These are phyloP conservation scores for Aureobasidium vineae DNA, from an alignment of 2,329 filamentous ascomycete genomes.

Conservation along the genomic window DNA sequence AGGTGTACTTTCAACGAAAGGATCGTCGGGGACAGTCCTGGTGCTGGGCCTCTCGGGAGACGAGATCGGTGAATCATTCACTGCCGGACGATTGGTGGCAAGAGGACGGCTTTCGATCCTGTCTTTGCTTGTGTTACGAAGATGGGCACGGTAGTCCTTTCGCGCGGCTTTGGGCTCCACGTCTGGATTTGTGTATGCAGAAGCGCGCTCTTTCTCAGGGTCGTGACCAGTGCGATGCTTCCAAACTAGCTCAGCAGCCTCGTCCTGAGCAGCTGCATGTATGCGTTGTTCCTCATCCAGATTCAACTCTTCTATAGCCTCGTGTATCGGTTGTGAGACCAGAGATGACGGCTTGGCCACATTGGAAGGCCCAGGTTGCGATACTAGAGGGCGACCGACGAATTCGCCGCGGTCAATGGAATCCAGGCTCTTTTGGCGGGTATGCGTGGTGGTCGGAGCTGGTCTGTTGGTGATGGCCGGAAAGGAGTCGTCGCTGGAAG, in stretches of 20 bases:
- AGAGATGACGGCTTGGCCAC: background rate
- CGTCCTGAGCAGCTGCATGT: constrained; percentile 69
- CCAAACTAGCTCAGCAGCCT: constrained; percentile 77
- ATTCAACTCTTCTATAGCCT: constrained; percentile 72
- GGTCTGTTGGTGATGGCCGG: background rate
- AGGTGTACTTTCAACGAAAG: constrained; percentile 5
- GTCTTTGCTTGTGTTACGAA: constrained; percentile 48
- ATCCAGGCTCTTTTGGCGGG: constrained; percentile 18
- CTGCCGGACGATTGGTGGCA: constrained; percentile 19
- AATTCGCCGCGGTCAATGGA: constrained; percentile 32
- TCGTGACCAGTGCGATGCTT: constrained; percentile 69
- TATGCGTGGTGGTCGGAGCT: background rate
- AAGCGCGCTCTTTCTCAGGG: constrained; percentile 57
- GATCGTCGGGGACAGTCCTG: background rate
- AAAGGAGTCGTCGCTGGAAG: constrained; percentile 30
- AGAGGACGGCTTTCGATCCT: constrained; percentile 18
- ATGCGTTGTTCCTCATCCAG: constrained; percentile 62
- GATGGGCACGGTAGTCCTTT: constrained; percentile 61
- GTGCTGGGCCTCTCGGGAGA: background rate
- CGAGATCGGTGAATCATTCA: background rate
- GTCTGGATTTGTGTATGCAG: constrained; percentile 39
- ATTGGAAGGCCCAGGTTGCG: constrained; percentile 13
- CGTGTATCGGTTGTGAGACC: constrained; percentile 61
- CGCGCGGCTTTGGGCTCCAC: constrained; percentile 38
- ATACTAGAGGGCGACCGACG: constrained; percentile 37